Percentiles rank a stretch among this genome's conserved stretches.
phyloP scores from a whole-genome alignment of 148 eudicot species.

The Rhododendron henanense region DNA sequence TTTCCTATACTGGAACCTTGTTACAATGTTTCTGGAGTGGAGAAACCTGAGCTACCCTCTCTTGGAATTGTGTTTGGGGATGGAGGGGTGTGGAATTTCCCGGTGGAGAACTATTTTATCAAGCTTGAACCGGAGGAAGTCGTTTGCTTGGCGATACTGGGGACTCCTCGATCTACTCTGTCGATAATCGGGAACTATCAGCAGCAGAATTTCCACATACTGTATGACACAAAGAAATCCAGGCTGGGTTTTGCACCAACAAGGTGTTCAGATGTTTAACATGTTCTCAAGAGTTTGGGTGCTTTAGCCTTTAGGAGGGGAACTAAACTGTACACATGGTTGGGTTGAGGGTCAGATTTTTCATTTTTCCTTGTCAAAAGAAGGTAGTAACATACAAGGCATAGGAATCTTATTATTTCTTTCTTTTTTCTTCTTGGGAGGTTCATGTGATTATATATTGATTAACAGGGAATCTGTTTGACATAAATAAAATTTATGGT shows the following conservation, averaged over 20 bases:
- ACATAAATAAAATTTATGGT: background rate
- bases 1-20: slow-evolving; percentile 71
- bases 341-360: background rate
- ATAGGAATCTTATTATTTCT: background rate
- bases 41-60: slow-evolving; percentile 51
- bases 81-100: slow-evolving; percentile 85
- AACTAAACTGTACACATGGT: background rate
- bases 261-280: slow-evolving; percentile 58
- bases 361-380: background rate
- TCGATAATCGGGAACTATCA: slow-evolving; percentile 94
- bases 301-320: slow-evolving; percentile 1
- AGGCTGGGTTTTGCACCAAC: slow-evolving; percentile 91
- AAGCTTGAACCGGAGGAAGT: slow-evolving; percentile 64
- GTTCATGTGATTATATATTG: background rate
- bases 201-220: slow-evolving; percentile 86
- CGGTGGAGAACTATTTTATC: slow-evolving; percentile 76
- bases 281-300: background rate
- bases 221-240: slow-evolving; percentile 78
- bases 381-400: background rate
- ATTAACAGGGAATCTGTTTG: background rate
- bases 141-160: slow-evolving; percentile 71
- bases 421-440: background rate
- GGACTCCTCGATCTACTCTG: slow-evolving; percentile 51
- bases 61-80: slow-evolving; percentile 68
- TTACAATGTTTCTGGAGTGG: slow-evolving; percentile 73